Percentiles rank a stretch among this genome's conserved stretches.
Conservation (phyloP, 1,139 yeast genomes). For the Yamadazyma diddensiae region DNA sequence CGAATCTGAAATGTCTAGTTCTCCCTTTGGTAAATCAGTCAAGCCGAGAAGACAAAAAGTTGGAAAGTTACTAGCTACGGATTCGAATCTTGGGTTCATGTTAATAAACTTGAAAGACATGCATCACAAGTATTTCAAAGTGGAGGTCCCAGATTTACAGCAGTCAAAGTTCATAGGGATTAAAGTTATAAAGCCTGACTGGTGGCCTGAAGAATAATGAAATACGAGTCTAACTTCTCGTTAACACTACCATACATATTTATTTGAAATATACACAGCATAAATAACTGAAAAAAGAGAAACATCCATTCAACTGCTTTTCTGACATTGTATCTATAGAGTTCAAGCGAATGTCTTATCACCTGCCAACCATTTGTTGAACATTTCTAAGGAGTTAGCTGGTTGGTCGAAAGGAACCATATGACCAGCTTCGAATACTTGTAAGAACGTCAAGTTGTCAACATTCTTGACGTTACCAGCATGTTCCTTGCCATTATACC, state of each 20-base stretch:
- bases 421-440: constrained; percentile 66
- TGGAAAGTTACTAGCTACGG: constrained; percentile 57
- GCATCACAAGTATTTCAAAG: constrained; percentile 27
- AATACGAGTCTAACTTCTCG: too few relatives aligned
- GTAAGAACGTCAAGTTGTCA: constrained; percentile 54
- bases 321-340: too few relatives aligned
- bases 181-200: constrained; percentile 54
- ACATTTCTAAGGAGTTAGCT: constrained; percentile 66
- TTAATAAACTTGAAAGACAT: constrained; percentile 48
- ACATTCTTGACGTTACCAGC: constrained; percentile 60
- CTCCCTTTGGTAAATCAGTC: constrained; percentile 33
- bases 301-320: too few relatives aligned
- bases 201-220: constrained; percentile 54
- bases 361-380: constrained; percentile 64
- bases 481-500: constrained; percentile 42
- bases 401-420: constrained; percentile 85
- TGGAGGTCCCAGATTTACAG: constrained; percentile 27
- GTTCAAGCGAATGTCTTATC: constrained; percentile 2
- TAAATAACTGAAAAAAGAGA: too few relatives aligned
- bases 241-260: too few relatives aligned
- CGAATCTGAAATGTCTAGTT: constrained; percentile 8
- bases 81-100: constrained; percentile 68
- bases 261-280: too few relatives aligned
- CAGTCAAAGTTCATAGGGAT: constrained; percentile 33
- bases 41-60: constrained; percentile 38